These are phyloP conservation scores for Turritis glabra DNA, from an alignment of 345 rosid species.

Conservation along the genomic window DNA sequence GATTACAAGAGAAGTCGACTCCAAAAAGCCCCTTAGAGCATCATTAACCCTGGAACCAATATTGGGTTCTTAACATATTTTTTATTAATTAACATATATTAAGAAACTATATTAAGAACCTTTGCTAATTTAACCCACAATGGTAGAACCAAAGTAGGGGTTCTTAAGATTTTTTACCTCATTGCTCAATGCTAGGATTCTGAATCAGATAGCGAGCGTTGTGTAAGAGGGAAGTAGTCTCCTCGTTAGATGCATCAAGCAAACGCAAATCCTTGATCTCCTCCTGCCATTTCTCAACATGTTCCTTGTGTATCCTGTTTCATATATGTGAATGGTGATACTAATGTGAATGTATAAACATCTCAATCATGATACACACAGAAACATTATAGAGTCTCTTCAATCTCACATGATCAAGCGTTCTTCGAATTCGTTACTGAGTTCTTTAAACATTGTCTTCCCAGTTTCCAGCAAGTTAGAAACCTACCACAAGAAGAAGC, in stretches of 20 bases:
- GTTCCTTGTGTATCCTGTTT: conserved; percentile 77
- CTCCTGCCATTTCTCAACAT: conserved; percentile 84
- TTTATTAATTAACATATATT: too few species aligned
- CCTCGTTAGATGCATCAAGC: conserved; percentile 80
- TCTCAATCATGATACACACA: background rate
- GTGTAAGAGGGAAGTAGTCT: conserved; percentile 56
- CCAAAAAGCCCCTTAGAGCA: too few species aligned
- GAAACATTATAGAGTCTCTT: conserved; percentile 1
- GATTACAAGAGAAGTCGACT: too few species aligned
- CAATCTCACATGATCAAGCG: conserved; percentile 60
- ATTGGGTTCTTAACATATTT: too few species aligned
- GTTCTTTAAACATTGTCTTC: conserved; percentile 73
- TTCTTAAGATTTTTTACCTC: conserved; percentile 40
- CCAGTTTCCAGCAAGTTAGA: conserved; percentile 78
- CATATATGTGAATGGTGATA: background rate
- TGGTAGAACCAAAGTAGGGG: too few species aligned
- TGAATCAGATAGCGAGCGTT: conserved; percentile 68
- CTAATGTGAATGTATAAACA: background rate
- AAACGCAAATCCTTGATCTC: conserved; percentile 72
- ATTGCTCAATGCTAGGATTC: conserved; percentile 54
- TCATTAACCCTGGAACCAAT: too few species aligned
- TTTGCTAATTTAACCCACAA: too few species aligned
- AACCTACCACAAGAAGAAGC: conserved; percentile 50
- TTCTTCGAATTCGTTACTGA: conserved; percentile 78
- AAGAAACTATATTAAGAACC: too few species aligned